A percentile compares a stretch with the other conserved stretches of the same genome.
phyloP scores from a whole-genome alignment of 2,329 filamentous ascomycete genomes.

The Penicillium janthinellum region DNA sequence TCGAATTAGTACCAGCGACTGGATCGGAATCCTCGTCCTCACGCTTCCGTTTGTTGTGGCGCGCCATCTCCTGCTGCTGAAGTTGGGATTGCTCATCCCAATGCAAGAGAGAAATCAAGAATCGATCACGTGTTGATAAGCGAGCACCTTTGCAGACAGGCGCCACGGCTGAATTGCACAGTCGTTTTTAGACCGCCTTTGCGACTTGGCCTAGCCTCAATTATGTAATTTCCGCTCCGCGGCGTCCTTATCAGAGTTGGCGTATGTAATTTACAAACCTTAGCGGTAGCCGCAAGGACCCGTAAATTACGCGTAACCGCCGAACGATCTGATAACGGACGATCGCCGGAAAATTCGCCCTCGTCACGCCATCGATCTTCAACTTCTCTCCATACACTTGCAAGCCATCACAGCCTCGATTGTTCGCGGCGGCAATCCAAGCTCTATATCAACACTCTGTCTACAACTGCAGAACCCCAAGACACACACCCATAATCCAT shows the following conservation, averaged over 20 bases:
- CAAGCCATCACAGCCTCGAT: background rate
- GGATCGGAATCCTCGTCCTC: slow-evolving; percentile 29
- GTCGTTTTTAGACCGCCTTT: background rate
- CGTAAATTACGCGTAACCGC: slow-evolving; percentile 1
- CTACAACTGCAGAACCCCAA: background rate
- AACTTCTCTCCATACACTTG: slow-evolving; percentile 5
- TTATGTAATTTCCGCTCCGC: background rate
- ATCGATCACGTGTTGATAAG: slow-evolving; percentile 26
- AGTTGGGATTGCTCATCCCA: background rate
- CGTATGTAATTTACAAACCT: background rate
- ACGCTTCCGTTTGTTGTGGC: slow-evolving; percentile 39
- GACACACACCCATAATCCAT: too few species aligned
- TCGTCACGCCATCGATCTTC: slow-evolving; percentile 31
- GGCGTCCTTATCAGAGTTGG: too few species aligned
- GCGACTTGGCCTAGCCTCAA: background rate
- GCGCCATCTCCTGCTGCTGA: background rate
- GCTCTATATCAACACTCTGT: background rate
- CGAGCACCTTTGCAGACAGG: too few species aligned
- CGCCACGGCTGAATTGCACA: too few species aligned
- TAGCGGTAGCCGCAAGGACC: background rate
- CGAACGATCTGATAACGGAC: slow-evolving; percentile 37
- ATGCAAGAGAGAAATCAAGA: slow-evolving; percentile 6
- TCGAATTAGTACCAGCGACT: slow-evolving; percentile 16
- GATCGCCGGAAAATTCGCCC: slow-evolving; percentile 26
- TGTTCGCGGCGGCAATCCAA: background rate